A percentile compares a stretch with the other conserved stretches of the same genome.
Conservation (phyloP, 2,329 filamentous ascomycete species). For the Ilyonectria robusta region DNA sequence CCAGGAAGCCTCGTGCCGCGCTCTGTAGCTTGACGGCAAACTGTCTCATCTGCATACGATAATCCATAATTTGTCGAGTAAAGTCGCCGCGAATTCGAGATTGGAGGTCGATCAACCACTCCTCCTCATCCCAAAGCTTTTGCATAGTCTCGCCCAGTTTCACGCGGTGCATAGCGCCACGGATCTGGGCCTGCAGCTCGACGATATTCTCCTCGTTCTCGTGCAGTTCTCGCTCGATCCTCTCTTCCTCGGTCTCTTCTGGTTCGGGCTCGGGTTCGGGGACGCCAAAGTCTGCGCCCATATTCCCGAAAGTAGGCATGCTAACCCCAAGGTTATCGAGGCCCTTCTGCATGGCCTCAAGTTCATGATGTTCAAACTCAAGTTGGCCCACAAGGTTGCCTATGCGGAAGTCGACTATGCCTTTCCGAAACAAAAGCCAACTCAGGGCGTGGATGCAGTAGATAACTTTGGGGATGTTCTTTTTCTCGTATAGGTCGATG, state of each 20-base stretch:
- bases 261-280: constrained; percentile 80
- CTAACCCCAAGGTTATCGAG: constrained; percentile 94
- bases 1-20: constrained; percentile 80
- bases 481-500: constrained; percentile 98
- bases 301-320: constrained; percentile 98
- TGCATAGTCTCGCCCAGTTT: constrained; percentile 88
- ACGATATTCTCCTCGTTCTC: constrained; percentile 81
- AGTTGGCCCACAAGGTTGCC: constrained; percentile 96
- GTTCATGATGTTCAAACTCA: constrained; percentile 96
- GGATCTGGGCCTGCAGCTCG: constrained; percentile 89
- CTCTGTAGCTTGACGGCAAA: constrained; percentile 89
- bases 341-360: constrained; percentile 97
- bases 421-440: constrained; percentile 96
- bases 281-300: constrained; percentile 95
- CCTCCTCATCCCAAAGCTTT: constrained; percentile 87
- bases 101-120: constrained; percentile 84
- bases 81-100: constrained; percentile 90
- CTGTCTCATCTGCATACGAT: constrained; percentile 84
- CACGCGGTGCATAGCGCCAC: constrained; percentile 84
- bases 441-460: constrained; percentile 98
- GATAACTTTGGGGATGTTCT: constrained; percentile 99
- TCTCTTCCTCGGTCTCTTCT: constrained; percentile 91
- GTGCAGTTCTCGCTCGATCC: constrained; percentile 83
- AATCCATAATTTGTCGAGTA: constrained; percentile 84
- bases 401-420: constrained; percentile 95